phyloP scores from a whole-genome alignment of 345 rosid species.

The Pugionium cornutum region DNA sequence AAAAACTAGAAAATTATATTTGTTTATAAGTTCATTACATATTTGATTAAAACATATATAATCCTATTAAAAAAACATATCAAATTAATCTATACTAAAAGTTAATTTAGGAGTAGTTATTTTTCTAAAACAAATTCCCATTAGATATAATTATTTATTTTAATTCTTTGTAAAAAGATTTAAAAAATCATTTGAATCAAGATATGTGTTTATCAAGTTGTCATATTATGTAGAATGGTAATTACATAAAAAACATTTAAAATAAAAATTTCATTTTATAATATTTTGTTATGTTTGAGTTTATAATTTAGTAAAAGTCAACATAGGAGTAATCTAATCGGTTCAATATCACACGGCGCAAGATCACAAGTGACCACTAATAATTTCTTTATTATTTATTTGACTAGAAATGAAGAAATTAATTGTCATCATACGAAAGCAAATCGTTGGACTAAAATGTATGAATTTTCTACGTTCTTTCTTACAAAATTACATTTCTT shows the following conservation, averaged over 20 bases:
- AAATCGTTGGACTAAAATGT: conserved; percentile 21
- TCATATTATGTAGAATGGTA: too few species aligned
- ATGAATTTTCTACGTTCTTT: conserved; percentile 26
- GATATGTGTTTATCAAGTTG: too few species aligned
- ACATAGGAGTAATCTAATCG: conserved; percentile 10
- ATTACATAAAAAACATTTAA: neutral
- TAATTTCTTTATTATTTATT: neutral
- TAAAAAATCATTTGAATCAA: too few species aligned
- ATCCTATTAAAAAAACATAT: too few species aligned
- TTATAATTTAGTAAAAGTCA: conserved; percentile 15
- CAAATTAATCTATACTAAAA: too few species aligned
- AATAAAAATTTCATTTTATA: neutral
- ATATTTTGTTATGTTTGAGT: neutral
- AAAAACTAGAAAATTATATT: too few species aligned
- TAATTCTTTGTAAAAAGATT: too few species aligned
- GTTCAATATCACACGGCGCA: conserved; percentile 33
- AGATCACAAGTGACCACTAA: conserved; percentile 9
- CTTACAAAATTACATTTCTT: neutral
- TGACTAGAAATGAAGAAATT: conserved; percentile 11
- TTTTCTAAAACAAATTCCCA: too few species aligned
- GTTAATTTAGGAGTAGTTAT: too few species aligned
- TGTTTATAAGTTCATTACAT: too few species aligned
- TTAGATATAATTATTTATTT: too few species aligned
- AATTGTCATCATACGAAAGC: neutral
- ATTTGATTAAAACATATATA: too few species aligned